Base-by-base conservation (phyloP, 2,329 filamentous ascomycete species). In the Monilinia vaccinii-corymbosi region DNA sequence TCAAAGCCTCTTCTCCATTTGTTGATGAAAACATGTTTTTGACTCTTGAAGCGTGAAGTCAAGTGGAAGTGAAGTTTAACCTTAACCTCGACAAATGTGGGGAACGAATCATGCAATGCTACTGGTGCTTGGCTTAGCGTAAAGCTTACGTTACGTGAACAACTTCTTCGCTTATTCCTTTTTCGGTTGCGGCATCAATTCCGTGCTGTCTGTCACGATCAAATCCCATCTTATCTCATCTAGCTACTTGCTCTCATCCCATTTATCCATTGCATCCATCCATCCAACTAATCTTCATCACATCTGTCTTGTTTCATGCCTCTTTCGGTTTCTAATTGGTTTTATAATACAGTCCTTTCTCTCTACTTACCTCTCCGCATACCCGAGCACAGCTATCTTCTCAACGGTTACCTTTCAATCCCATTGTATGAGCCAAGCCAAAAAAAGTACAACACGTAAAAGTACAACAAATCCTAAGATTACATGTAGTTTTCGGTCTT, bases 381-480 rank as follows among this genome's bases (percentile, higher is more conserved):
- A 23, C n/a, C 21, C 23, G 28, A 53, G 25, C 23, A 23, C 25
- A 23, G 18, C 9, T 53, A 21, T 21, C 50, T 31, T 3, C 23
- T 38, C 2, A 44, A 23, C 11, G 18, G 25, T 53, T 44, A 53
- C 38, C 4, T 44, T 23, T 6, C 4, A 18, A 58, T 51, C 23
- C 46, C 11, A 40, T 44, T 34, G 34, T 42, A 57, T 50, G 32
- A 57, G 55, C 46, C 56, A 58, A 58, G 56, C 32, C 28, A 50
- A 58, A 50, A 36, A 50, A 58, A 50, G 46, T 32, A 58, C 56
- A 51, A 50, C 46, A 25, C 46, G 42, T 7, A 21, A 58, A n/a
- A 44, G 45, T 44, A 50, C 45, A 58, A 32, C 46, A 28, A 44
- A 44, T 32, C 34, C 28, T 44, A 42, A 42, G 18, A 42, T n/a